A percentile compares a stretch with the other conserved stretches of the same genome.
These are phyloP conservation scores for Alternaria postmessia DNA, from an alignment of 2,329 filamentous ascomycete species.

Conservation along the genomic window DNA sequence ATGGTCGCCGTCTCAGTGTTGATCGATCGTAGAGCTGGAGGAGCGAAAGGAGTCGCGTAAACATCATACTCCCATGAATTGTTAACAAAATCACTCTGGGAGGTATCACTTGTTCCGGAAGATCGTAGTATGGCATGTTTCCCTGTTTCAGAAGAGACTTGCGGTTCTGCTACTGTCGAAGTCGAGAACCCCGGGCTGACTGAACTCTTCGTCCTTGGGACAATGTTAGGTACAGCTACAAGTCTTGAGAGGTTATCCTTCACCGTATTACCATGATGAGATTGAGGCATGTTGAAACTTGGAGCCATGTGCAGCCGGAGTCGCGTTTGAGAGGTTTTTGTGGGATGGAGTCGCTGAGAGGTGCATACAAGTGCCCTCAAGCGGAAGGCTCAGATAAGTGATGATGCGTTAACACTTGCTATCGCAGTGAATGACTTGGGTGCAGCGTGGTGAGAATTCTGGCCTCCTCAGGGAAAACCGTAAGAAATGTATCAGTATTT, in stretches of 20 bases:
- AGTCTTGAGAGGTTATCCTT: slow-evolving; percentile 1
- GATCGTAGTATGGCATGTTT: not conserved
- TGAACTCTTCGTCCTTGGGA: not conserved
- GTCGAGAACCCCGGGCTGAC: not conserved
- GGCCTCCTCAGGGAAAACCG: not conserved
- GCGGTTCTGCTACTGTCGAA: not conserved
- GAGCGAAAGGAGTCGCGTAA: slow-evolving; percentile 33
- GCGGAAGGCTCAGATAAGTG: not conserved
- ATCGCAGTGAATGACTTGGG: not conserved
- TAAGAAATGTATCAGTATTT: not conserved
- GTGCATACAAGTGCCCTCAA: not conserved
- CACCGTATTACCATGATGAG: not conserved
- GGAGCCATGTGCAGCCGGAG: not conserved
- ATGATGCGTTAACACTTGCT: not conserved
- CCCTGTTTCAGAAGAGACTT: not conserved
- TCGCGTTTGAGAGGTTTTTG: not conserved
- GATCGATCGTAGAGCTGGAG: slow-evolving; percentile 22
- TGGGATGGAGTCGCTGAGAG: not conserved
- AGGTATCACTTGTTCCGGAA: not conserved
- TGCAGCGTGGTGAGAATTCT: not conserved
- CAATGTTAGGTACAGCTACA: slow-evolving; percentile 15
- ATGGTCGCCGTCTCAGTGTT: slow-evolving; percentile 20
- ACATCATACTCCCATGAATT: slow-evolving; percentile 26
- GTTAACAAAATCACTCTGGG: not conserved
- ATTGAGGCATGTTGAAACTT: not conserved